Conservation (phyloP, 2,329 filamentous ascomycete genomes). For the Orbilia brochopaga region DNA sequence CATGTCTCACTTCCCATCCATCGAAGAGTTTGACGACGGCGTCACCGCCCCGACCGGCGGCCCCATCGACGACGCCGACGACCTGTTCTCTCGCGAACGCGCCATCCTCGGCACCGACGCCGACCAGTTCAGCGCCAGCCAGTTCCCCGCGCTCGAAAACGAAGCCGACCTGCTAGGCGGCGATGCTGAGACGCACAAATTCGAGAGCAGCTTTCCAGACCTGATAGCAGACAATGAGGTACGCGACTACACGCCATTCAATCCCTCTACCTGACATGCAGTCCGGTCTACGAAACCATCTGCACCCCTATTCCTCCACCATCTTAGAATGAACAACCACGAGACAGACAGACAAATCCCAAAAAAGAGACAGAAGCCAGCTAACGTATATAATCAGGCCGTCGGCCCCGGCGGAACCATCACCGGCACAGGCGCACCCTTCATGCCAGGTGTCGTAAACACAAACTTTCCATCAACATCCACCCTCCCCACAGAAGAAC, state of each 20-base stretch:
- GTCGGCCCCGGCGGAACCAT: constrained; percentile 79
- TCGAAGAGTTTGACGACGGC: constrained; percentile 75
- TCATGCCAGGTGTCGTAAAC: constrained; percentile 63
- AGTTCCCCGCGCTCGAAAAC: constrained; percentile 55
- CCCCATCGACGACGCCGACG: constrained; percentile 68
- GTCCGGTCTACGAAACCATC: too few relatives aligned
- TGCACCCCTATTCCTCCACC: not conserved
- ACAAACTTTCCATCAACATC: constrained; percentile 58
- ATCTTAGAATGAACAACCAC: not conserved
- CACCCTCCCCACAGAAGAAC: constrained; percentile 77
- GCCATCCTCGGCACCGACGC: constrained; percentile 91
- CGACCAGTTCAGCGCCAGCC: constrained; percentile 73
- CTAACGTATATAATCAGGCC: constrained; percentile 61
- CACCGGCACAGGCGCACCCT: constrained; percentile 71
- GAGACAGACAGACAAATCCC: not conserved
- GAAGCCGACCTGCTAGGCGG: constrained; percentile 76
- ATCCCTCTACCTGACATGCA: too few relatives aligned
- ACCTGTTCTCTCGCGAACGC: constrained; percentile 91
- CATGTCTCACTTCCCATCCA: constrained; percentile 81
- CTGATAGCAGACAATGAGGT: constrained; percentile 66
- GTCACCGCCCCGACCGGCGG: constrained; percentile 57
- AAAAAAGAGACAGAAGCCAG: not conserved
- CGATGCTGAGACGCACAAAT: constrained; percentile 63
- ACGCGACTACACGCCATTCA: too few relatives aligned
- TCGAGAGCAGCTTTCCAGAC: constrained; percentile 90